Evolutionary conservation across 2,329 filamentous ascomycete genomes (phyloP).

Genomic region (Trichophyton equinum): DNA sequence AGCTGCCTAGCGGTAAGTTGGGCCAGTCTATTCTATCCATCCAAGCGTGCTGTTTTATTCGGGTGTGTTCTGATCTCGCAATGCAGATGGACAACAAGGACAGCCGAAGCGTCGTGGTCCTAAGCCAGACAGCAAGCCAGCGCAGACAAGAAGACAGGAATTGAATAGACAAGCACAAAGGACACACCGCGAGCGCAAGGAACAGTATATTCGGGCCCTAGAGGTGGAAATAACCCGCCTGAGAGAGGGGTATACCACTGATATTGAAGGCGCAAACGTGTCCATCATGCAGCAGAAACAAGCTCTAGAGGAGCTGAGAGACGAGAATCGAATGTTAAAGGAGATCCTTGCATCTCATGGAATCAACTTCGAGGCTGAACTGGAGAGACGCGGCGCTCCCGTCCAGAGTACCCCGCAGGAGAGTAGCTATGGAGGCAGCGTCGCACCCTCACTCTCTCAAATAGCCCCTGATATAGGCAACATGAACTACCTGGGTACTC

Average conservation of each 20-base stretch:
- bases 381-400: constrained; percentile 26
- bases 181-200: constrained; percentile 92
- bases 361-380: constrained; percentile 43
- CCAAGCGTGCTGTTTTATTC: not conserved
- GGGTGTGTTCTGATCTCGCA: not conserved
- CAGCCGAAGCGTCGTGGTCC: constrained; percentile 80
- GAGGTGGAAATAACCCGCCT: constrained; percentile 83
- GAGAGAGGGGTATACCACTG: constrained; percentile 61
- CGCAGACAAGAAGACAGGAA: constrained; percentile 81
- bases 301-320: constrained; percentile 55
- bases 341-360: constrained; percentile 48
- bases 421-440: constrained; percentile 34
- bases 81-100: constrained; percentile 37
- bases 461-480: constrained; percentile 7
- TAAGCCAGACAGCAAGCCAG: constrained; percentile 92
- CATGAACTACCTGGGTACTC: constrained; percentile 10
- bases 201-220: constrained; percentile 85
- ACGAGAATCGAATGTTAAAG: constrained; percentile 69
- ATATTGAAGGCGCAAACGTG: constrained; percentile 39
- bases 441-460: constrained; percentile 21
- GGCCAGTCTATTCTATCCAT: no score
- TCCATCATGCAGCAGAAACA: constrained; percentile 55
- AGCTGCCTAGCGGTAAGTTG: constrained; percentile 55
- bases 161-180: constrained; percentile 93
- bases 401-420: constrained; percentile 18